These are phyloP conservation scores for Daldinia decipiens DNA, from an alignment of 495 filamentous ascomycete species.

Conservation along the genomic window DNA sequence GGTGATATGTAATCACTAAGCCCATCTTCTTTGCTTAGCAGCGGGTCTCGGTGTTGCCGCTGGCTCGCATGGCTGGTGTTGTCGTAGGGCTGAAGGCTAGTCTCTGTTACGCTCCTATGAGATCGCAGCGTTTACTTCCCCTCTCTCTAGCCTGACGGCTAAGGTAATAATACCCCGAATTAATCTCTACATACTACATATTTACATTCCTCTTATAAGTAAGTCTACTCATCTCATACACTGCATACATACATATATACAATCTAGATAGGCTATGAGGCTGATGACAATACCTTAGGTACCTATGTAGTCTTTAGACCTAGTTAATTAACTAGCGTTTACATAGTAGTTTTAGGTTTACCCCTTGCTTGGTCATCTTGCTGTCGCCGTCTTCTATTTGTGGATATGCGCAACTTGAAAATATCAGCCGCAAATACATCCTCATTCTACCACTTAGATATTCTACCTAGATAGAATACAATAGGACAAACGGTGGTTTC, in stretches of 20 bases:
- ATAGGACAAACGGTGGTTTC: constrained; percentile 1
- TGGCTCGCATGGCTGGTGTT: constrained; percentile 21
- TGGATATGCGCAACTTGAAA: constrained; percentile 17
- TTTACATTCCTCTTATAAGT: too few species aligned
- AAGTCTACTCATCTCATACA: too few species aligned
- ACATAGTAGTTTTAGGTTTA: constrained; percentile 3
- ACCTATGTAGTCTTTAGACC: not conserved
- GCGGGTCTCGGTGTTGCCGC: constrained; percentile 43
- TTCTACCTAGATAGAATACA: not conserved
- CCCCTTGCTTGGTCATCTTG: constrained; percentile 29
- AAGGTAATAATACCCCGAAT: constrained; percentile 20
- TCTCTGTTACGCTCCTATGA: constrained; percentile 21
- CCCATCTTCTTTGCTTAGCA: constrained; percentile 10
- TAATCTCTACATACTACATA: constrained; percentile 2
- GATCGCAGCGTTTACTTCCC: constrained; percentile 22
- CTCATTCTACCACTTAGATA: not conserved
- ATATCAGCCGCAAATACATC: not conserved
- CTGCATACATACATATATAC: not conserved
- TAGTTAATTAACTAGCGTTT: not conserved
- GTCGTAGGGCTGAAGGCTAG: constrained; percentile 40
- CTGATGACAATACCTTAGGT: constrained; percentile 19
- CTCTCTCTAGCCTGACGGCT: constrained; percentile 17
- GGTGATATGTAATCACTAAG: not conserved
- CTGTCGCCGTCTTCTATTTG: constrained; percentile 33
- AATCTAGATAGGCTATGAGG: constrained; percentile 40